Evolutionary conservation across 371 early-diverging fungal genomes (phyloP).

Genomic region (Entomophthora muscae): DNA sequence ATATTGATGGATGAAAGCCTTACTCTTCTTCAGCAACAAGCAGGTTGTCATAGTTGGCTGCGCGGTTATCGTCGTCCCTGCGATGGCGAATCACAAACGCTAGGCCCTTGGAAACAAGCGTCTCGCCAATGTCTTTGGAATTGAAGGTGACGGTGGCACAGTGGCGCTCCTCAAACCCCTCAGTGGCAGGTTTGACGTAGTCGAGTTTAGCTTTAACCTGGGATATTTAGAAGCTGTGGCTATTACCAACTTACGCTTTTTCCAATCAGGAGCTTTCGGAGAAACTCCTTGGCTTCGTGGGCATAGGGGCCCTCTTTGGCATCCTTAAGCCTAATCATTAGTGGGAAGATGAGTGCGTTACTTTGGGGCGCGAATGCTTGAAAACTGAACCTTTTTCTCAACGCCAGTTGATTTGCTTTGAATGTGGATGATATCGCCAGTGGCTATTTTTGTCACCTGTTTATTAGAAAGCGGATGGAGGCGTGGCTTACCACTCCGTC

Average conservation of each 20-base stretch:
- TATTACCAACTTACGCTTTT: constrained; percentile 25
- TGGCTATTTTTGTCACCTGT: constrained; percentile 29
- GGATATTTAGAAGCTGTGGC: neutral
- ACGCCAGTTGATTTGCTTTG: constrained; percentile 22
- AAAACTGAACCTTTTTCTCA: constrained; percentile 65
- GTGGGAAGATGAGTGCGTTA: constrained; percentile 7
- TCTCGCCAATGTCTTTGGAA: constrained; percentile 53
- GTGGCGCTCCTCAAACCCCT: constrained; percentile 69
- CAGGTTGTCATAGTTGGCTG: constrained; percentile 69
- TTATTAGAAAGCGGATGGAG: neutral
- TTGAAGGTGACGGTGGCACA: constrained; percentile 66
- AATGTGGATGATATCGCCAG: constrained; percentile 65
- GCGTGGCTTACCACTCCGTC: constrained; percentile 14
- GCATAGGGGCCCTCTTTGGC: constrained; percentile 65
- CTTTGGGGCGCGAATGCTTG: constrained; percentile 62
- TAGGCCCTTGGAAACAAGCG: constrained; percentile 58
- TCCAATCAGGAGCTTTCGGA: constrained; percentile 75
- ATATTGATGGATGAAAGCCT: constrained; percentile 3
- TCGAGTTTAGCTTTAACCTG: constrained; percentile 60
- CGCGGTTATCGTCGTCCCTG: constrained; percentile 72
- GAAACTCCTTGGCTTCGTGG: constrained; percentile 70
- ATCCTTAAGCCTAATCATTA: constrained; percentile 26
- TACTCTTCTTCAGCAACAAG: constrained; percentile 59
- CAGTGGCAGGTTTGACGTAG: constrained; percentile 73
- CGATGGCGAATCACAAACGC: constrained; percentile 71